Base-by-base conservation (phyloP, 768 basidiomycete genomes). In the Dendrothele bispora region DNA sequence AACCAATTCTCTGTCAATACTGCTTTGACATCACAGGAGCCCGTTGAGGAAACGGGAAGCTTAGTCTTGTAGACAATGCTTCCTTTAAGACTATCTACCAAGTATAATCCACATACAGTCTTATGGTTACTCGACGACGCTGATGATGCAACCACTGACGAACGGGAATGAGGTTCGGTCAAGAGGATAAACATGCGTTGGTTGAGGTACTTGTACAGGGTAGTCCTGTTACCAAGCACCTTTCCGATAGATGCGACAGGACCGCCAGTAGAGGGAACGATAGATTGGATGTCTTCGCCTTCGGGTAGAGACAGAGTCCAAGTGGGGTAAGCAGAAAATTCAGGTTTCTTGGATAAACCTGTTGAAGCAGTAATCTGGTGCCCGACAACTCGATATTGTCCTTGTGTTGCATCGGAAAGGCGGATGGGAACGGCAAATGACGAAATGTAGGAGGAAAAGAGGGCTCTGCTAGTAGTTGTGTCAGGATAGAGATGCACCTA, bases 131-230 rank as follows among this genome's bases (percentile, higher is more conserved):
- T 17, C 39, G 55, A 7, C 52, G 39, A 5, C 62, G 50, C 4
- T 65, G 52, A 1, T 11, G 18, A 20, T 7, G 55, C 43, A 14
- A 51, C 42, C n/a, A n/a, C n/a, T n/a, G n/a, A n/a, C n/a, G n/a
- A n/a, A n/a, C n/a, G n/a, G 6, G 47, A 53, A 14, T 57, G 39
- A 15, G 71, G 62, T 12, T 72, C 65, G 5, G 91, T 91, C 25
- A 86, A 67, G 29, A 91, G 71, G 7, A 81, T 79, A 40, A 86
- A 73, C 27, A 94, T 56, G 55, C 91, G 83, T 7, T 86, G 87
- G 61, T 95, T 95, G 51, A 98, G 76, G 60, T 97, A 95, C 68
- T 98, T 98, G 75, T 97, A 95, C 49, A 98, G 63, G 26, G 93
- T 94, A 29, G 82, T 84, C 44, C 93, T 82, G 64, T 95, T 87